A percentile compares a stretch with the other conserved stretches of the same genome.
Conservation (phyloP, 345 rosid genomes). For the Hypericum androsaemum region DNA sequence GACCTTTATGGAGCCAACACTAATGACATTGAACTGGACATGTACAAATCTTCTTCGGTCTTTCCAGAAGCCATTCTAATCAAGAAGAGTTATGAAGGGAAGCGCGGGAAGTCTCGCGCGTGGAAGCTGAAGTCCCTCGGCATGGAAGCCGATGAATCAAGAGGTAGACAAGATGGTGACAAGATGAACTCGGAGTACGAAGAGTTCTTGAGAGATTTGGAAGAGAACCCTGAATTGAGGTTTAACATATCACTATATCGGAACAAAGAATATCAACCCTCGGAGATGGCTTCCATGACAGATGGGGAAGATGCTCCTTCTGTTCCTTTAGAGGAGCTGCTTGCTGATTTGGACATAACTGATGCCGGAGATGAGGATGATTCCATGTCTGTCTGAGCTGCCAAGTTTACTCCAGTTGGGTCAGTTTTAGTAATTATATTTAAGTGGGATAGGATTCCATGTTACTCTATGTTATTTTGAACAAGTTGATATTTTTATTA, state of each 20-base stretch:
- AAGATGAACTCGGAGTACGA: constrained; percentile 36
- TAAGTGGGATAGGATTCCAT: no score
- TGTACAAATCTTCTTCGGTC: constrained; percentile 15
- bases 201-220: constrained; percentile 47
- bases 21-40: constrained; percentile 44
- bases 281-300: constrained; percentile 41
- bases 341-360: constrained; percentile 43
- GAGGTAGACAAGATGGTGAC: constrained; percentile 33
- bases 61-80: constrained; percentile 43
- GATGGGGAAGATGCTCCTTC: constrained; percentile 47
- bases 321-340: constrained; percentile 42
- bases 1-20: constrained; percentile 39
- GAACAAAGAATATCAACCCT: constrained; percentile 41
- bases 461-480: no score
- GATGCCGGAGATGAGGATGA: constrained; percentile 20
- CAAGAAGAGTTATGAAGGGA: constrained; percentile 53
- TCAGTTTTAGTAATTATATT: no score
- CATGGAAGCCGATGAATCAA: constrained; percentile 44
- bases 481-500: no score
- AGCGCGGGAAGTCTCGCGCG: constrained; percentile 30
- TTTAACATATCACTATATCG: constrained; percentile 39
- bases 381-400: constrained; percentile 13
- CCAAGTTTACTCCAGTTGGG: no score
- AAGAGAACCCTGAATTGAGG: constrained; percentile 48
- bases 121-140: constrained; percentile 34